Base-by-base conservation (phyloP, 2,329 filamentous ascomycete genomes). In the Pseudogymnoascus sp. region DNA sequence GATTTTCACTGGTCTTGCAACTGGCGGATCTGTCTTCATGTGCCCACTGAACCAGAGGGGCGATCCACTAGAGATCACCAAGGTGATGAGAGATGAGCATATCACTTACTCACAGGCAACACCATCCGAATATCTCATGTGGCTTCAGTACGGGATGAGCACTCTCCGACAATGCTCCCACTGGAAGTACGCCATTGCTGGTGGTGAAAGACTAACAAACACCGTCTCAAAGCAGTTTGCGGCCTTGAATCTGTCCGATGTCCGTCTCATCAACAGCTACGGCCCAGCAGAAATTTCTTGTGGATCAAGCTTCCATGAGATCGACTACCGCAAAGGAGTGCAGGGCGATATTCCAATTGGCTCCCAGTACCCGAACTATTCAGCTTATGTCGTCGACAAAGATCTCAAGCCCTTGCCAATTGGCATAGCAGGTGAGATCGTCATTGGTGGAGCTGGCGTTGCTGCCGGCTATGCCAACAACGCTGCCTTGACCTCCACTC, bases 391-490 rank as follows among this genome's bases (percentile, higher is more conserved):
- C 39, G 21, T 81, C 0, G 78, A 80, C 64, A 63, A 72, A 3
- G 35, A 76, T 1, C 65, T 71, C 15, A 60, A 72, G 12, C 68
- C 74, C 0, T 65, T 78, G 2, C 76, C 79, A 1, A 41, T 71
- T 8, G 78, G 78, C 0, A 64, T 76, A 1, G 66, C 73, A 0
- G 80, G 80, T 3, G 78, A 81, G 63, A 71, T 81, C 4, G 71
- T 58, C 29, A 70, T 81, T 31, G 75, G 69, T 12, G 77, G 78
- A 3, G 65, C 69, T 2, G 74, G 74, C 5, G 71, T 78, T 2
- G 68, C 71, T 0, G 13, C 61, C 5, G 74, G 75, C 2, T 79
- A 79, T 61, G 48, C 75, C 0, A 68, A 72, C n/a, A 65, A 69
- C 9, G 55, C 64, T 0, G 69, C 70, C 7, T 60, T 66, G 6